Evolutionary conservation across 129 eudicot genomes (phyloP), one percentile per base, ranked within the genome.

Genomic region (Glebionis coronaria): DNA sequence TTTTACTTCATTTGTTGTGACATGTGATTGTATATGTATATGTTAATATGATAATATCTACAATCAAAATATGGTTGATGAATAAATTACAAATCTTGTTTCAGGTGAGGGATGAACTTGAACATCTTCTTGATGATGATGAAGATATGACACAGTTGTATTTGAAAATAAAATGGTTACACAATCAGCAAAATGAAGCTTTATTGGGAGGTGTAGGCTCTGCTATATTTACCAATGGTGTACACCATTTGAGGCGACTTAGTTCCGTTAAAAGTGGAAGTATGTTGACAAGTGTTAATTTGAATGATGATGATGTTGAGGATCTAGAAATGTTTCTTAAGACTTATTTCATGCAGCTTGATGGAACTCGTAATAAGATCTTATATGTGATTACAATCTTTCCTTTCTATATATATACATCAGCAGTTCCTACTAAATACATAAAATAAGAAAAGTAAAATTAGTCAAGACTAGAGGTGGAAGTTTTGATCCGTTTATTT

Each of bases 261-360:
- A 86, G 84, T 77, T 93, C 97, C 70, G 58, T 77, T 42, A 87
- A 81, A 65, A 88, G 97, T 77, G 99, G 87, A 80, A 89, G 99
- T 83, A 65, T 86, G 51, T 50, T 84, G 63, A 79, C 88, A 11
- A 88, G 87, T 81, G 88, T 74, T 67, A 80, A 86, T 79, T 58
- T 67, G 19, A 72, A 87, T 63, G 92, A 86, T 62, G 21, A 79
- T 56, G 97, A 93, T 16, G 97, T 93, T 50, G 99, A 93, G 76
- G 99, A 93, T 85, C 81, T 93, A 28, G 99, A 93, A 74, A 93
- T 93, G 99, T 84, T 93, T 82, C 88, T 93, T 7, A 97, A 93
- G 80, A 97, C 99, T 64, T 93, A 93, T 80, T 93, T 93, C 84
- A 86, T 89, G 97, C 99, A 93, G 60, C 78, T 93, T 78, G 99